Conservation (phyloP, 495 filamentous ascomycete genomes). For the Aspergillus campestris region DNA sequence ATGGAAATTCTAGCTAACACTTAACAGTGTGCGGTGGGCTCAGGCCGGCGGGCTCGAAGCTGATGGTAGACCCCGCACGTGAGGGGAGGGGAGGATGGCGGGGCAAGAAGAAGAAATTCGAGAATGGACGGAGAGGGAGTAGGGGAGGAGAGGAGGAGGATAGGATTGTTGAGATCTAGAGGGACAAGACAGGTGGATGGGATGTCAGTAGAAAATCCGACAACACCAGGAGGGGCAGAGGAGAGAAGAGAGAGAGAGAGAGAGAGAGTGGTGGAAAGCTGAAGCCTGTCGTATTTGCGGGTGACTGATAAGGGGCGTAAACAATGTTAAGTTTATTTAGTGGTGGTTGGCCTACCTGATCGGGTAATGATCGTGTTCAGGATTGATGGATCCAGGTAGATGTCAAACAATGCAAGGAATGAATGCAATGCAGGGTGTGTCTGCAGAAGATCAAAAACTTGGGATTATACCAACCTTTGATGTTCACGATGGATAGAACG, state of each 20-base stretch:
- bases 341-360: background rate
- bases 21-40: conserved; percentile 15
- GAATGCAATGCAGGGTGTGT: too few relatives aligned
- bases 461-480: too few relatives aligned
- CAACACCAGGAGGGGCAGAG: background rate
- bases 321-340: too few relatives aligned
- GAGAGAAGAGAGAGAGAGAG: background rate
- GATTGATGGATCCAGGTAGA: too few relatives aligned
- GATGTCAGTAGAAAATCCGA: background rate
- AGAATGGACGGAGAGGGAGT: background rate
- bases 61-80: conserved; percentile 16
- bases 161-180: background rate
- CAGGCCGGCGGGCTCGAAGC: conserved; percentile 10
- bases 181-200: background rate
- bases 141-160: background rate
- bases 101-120: conserved; percentile 4
- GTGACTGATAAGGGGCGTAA: conserved; percentile 3
- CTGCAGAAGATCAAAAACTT: too few relatives aligned
- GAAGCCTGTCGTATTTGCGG: background rate
- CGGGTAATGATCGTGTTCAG: too few relatives aligned
- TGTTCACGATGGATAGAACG: too few relatives aligned
- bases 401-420: too few relatives aligned
- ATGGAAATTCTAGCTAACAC: background rate
- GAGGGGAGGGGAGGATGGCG: conserved; percentile 8
- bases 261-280: background rate